Evolutionary conservation across 148 eudicot genomes (phyloP).

Genomic region (Fagopyrum esculentum): DNA sequence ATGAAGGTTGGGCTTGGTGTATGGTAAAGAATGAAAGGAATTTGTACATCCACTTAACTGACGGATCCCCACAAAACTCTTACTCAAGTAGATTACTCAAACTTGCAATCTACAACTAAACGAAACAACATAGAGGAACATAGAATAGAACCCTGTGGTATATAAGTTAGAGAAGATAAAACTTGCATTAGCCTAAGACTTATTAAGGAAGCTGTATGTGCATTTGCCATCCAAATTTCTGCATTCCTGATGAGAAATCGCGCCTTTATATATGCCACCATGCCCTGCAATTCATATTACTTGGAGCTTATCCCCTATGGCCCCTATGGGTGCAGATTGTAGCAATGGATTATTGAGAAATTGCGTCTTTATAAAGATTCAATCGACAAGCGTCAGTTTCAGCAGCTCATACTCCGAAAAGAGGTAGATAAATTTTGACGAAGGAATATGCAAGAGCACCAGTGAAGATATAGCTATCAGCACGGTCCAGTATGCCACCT

Average conservation of each 20-base stretch:
- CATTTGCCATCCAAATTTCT: neutral
- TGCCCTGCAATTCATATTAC: neutral
- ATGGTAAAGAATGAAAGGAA: neutral
- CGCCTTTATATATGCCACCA: neutral
- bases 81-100: neutral
- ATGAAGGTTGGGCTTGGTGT: neutral
- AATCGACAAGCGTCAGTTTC: neutral
- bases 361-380: neutral
- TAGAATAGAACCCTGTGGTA: neutral
- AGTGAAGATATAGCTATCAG: constrained; percentile 90
- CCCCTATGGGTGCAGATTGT: neutral
- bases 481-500: constrained; percentile 95
- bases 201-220: neutral
- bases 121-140: neutral
- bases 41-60: neutral
- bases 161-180: neutral
- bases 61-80: neutral
- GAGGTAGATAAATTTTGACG: constrained; percentile 54
- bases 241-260: neutral
- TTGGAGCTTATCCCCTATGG: neutral
- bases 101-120: neutral
- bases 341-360: neutral
- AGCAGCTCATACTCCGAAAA: constrained; percentile 58
- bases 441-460: constrained; percentile 92
- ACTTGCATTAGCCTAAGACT: neutral